Evolutionary conservation across 176 grass and related monocot genomes (phyloP).

Genomic region (Microstegium vimineum): DNA sequence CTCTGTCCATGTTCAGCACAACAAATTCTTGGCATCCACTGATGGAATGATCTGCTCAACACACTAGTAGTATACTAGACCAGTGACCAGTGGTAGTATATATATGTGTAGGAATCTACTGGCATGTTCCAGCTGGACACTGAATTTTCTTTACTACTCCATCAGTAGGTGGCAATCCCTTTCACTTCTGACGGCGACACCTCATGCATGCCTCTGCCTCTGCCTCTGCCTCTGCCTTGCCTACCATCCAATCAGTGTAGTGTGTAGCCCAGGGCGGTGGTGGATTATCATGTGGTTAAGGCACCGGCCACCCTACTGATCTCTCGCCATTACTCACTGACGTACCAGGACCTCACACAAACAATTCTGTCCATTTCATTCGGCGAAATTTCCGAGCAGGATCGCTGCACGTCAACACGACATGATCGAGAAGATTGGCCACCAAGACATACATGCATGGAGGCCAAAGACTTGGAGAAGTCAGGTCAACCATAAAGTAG

Average conservation of each 20-base stretch:
- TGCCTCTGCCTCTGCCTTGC: too few relatives aligned
- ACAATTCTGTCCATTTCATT: slow-evolving; percentile 10
- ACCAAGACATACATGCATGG: neutral
- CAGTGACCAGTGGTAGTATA: neutral
- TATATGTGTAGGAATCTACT: slow-evolving; percentile 25
- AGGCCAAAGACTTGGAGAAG: slow-evolving; percentile 18
- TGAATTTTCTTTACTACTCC: neutral
- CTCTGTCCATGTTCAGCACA: neutral
- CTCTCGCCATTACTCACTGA: neutral
- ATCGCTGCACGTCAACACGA: slow-evolving; percentile 6
- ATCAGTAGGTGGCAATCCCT: slow-evolving; percentile 26
- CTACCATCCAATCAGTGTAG: slow-evolving; percentile 2
- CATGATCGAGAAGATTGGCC: slow-evolving; percentile 13
- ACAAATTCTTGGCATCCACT: neutral
- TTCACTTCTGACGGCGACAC: neutral
- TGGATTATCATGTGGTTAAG: slow-evolving; percentile 1
- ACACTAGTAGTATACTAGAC: neutral
- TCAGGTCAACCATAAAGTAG: slow-evolving; percentile 32
- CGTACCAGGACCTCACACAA: slow-evolving; percentile 13
- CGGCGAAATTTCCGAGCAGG: slow-evolving; percentile 7
- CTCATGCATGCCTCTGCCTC: neutral
- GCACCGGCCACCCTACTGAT: slow-evolving; percentile 18
- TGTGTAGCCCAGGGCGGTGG: neutral
- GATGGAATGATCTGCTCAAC: neutral
- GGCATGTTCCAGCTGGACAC: slow-evolving; percentile 21